phyloP scores from a whole-genome alignment of 306 rosid species.

The Cucumis hystrix region DNA sequence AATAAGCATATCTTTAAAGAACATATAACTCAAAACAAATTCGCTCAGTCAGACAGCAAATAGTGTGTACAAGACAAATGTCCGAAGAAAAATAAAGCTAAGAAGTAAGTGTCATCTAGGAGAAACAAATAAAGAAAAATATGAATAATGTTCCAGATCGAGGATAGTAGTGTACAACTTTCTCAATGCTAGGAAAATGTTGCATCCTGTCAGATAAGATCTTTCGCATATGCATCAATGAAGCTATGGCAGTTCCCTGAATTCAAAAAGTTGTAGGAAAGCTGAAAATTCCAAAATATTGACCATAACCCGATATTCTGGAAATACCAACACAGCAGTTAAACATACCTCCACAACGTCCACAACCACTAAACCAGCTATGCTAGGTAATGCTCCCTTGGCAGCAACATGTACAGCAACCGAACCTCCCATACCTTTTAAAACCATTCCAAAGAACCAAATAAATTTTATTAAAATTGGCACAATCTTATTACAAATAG shows the following conservation, averaged over 20 bases:
- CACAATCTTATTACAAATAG: too few species aligned
- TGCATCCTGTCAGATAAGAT: constrained; percentile 74
- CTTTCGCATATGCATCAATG: constrained; percentile 89
- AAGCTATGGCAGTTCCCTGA: constrained; percentile 98
- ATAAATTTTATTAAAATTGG: too few species aligned
- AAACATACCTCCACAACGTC: constrained; percentile 92
- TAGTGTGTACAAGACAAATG: not conserved
- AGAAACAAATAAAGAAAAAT: not conserved
- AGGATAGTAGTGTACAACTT: constrained; percentile 41
- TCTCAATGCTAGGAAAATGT: constrained; percentile 76
- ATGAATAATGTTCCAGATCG: not conserved
- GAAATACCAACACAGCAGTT: not conserved
- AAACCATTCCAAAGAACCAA: not conserved
- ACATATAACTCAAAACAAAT: too few species aligned
- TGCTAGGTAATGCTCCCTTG: constrained; percentile 40
- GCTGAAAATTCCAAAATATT: not conserved
- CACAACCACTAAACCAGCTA: constrained; percentile 90
- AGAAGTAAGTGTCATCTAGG: not conserved
- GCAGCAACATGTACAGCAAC: constrained; percentile 92
- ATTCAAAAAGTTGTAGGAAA: constrained; percentile 4
- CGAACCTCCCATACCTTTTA: constrained; percentile 86
- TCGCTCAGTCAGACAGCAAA: not conserved
- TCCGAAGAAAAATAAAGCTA: not conserved
- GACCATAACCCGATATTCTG: not conserved
- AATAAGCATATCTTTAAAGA: too few species aligned